These are phyloP conservation scores for Actinomucor elegans DNA, from an alignment of 371 early-diverging fungal genomes.

Conservation along the genomic window DNA sequence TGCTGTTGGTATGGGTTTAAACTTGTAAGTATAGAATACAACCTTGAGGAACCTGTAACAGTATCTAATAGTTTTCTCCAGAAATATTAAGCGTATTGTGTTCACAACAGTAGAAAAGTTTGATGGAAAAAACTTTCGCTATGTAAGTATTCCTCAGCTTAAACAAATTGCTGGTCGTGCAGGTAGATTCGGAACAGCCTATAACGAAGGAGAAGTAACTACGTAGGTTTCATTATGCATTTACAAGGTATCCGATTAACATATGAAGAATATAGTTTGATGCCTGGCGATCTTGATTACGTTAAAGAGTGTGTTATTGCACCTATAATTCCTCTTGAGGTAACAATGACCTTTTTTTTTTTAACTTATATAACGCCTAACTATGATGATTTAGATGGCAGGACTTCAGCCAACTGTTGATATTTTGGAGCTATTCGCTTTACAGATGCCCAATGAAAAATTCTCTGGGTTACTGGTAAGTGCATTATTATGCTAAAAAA, in stretches of 20 bases:
- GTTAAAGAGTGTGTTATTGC: slow-evolving; percentile 32
- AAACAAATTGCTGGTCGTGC: slow-evolving; percentile 97
- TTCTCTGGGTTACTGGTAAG: slow-evolving; percentile 67
- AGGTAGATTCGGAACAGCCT: slow-evolving; percentile 81
- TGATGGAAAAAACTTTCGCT: slow-evolving; percentile 59
- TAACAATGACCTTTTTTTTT: slow-evolving; percentile 5
- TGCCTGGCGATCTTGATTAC: no score
- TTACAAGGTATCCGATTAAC: neutral
- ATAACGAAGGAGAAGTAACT: slow-evolving; percentile 66
- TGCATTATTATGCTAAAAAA: slow-evolving; percentile 3
- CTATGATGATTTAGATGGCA: slow-evolving; percentile 71
- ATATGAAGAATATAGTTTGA: no score
- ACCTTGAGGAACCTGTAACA: neutral
- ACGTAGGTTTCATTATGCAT: slow-evolving; percentile 45
- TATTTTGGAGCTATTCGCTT: slow-evolving; percentile 79
- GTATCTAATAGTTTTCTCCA: slow-evolving; percentile 18
- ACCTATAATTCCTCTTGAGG: slow-evolving; percentile 34
- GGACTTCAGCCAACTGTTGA: slow-evolving; percentile 80
- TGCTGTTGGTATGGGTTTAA: slow-evolving; percentile 97
- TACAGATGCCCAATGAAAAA: slow-evolving; percentile 65
- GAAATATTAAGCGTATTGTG: slow-evolving; percentile 85
- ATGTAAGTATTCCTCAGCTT: slow-evolving; percentile 71
- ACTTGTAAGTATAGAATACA: slow-evolving; percentile 84
- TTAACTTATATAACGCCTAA: no score
- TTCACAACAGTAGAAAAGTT: slow-evolving; percentile 79